Base-by-base conservation (phyloP, 345 rosid species). In the Diplotaxis tenuifolia region DNA sequence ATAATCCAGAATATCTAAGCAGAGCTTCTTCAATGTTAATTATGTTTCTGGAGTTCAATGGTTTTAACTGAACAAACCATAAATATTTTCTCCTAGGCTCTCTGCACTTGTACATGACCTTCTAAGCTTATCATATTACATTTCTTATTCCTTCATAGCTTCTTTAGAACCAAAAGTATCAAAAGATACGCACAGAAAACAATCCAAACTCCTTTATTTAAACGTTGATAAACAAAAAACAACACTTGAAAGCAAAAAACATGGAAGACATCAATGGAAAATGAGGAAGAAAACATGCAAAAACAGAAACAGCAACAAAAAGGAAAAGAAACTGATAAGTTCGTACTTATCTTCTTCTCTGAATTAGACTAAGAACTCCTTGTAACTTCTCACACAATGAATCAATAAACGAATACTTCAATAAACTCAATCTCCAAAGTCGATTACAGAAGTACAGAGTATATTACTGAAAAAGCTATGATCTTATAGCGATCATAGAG, bases 201-300 rank as follows among this genome's bases (percentile, higher is more conserved):
- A 73, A 58, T 42, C 65, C n/a, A 57, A 57, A 65, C 52, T 28
- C 59, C 4, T 65, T 73, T 73, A 65, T 73, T 73, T 19, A 57
- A 57, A 0, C 6, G 72, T 66, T 73, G n/a, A n/a, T n/a, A n/a
- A 18, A 57, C 59, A 65, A 57, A 73, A 66, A 28, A 56, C 71
- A 73, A 73, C 71, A 64, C 12, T 42, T 57, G 27, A 23, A 40
- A 55, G 72, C 71, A 32, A 19, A 55, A 70, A 10, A 65, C n/a
- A n/a, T n/a, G 70, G 3, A 65, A 73, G 12, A n/a, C 52, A 73
- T 49, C 38, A 74, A 58, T 28, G 66, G 61, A 4, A 49, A 74
- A 16, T 20, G 27, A 38, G 47, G 8, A 42, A 73, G 38, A 68
- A 60, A 74, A 49, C 67, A 58, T 52, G 31, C 18, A 29, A 63